A percentile compares a stretch with the other conserved stretches of the same genome.
Conservation (phyloP, 352 stramenopile genomes). For the Phytophthora kernoviae region DNA sequence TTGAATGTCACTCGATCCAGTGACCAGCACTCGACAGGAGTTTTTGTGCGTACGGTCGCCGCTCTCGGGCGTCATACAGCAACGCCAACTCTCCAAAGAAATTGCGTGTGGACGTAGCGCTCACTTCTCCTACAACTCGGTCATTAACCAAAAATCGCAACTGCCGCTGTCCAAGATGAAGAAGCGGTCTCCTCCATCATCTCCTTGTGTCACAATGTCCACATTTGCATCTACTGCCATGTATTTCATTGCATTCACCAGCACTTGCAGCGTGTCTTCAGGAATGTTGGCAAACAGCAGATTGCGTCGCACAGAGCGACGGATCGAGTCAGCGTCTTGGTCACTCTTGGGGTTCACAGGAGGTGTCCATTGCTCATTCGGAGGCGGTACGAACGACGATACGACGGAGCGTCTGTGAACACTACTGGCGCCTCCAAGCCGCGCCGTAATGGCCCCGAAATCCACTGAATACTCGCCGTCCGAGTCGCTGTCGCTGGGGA, state of each 20-base stretch:
- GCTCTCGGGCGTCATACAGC: slow-evolving; percentile 91
- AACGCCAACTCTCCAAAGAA: slow-evolving; percentile 95
- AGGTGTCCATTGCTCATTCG: slow-evolving; percentile 54
- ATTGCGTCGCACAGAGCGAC: slow-evolving; percentile 61
- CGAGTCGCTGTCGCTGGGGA: slow-evolving; percentile 36
- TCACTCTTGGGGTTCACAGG: slow-evolving; percentile 57
- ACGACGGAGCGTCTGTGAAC: slow-evolving; percentile 59
- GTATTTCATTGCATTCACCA: slow-evolving; percentile 80
- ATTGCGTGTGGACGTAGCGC: slow-evolving; percentile 59
- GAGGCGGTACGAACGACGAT: slow-evolving; percentile 55
- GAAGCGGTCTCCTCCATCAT: slow-evolving; percentile 84
- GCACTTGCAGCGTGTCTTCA: slow-evolving; percentile 65
- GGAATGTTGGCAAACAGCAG: slow-evolving; percentile 72
- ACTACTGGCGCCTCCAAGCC: slow-evolving; percentile 38
- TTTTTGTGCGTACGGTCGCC: slow-evolving; percentile 79
- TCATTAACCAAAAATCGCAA: slow-evolving; percentile 70
- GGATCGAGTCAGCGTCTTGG: slow-evolving; percentile 58
- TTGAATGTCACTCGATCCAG: slow-evolving; percentile 85
- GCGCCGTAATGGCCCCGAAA: slow-evolving; percentile 43
- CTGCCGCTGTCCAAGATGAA: slow-evolving; percentile 91
- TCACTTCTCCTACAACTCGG: slow-evolving; percentile 61
- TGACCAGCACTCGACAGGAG: slow-evolving; percentile 84
- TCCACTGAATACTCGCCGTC: slow-evolving; percentile 43
- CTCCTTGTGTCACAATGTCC: slow-evolving; percentile 75
- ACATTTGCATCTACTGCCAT: slow-evolving; percentile 41